Conservation (phyloP, 129 eudicot species). For the Gnaphalium uliginosum region DNA sequence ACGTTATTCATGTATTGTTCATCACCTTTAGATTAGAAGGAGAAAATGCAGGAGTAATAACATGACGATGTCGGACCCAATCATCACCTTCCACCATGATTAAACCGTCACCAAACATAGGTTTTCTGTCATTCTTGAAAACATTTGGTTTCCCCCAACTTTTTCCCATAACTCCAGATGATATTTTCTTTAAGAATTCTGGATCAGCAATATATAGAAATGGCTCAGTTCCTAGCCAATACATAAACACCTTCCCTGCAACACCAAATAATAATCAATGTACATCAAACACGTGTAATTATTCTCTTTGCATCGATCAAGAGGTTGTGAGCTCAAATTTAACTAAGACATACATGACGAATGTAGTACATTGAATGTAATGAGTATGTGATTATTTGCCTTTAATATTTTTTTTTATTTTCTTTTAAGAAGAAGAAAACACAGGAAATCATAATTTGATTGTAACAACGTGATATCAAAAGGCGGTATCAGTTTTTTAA, state of each 20-base stretch:
- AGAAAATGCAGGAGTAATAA: slow-evolving; percentile 90
- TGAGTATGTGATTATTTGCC: too few relatives aligned
- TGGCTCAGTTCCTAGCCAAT: slow-evolving; percentile 96
- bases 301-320: neutral
- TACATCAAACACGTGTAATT: too few relatives aligned
- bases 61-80: slow-evolving; percentile 93
- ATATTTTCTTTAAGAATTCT: slow-evolving; percentile 66
- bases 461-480: too few relatives aligned
- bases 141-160: slow-evolving; percentile 95
- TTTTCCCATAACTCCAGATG: slow-evolving; percentile 68
- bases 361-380: too few relatives aligned
- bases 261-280: neutral
- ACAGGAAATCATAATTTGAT: too few relatives aligned
- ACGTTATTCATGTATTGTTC: too few relatives aligned
- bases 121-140: slow-evolving; percentile 71
- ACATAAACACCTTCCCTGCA: slow-evolving; percentile 86
- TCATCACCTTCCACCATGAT: slow-evolving; percentile 86
- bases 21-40: slow-evolving; percentile 76
- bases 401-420: too few relatives aligned
- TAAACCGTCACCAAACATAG: slow-evolving; percentile 93
- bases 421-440: too few relatives aligned
- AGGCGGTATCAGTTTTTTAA: too few relatives aligned
- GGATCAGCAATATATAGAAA: slow-evolving; percentile 85
- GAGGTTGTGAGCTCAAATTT: neutral
- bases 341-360: too few relatives aligned